phyloP scores from a whole-genome alignment of 2,329 filamentous ascomycete species.

The Monilinia vaccinii-corymbosi region DNA sequence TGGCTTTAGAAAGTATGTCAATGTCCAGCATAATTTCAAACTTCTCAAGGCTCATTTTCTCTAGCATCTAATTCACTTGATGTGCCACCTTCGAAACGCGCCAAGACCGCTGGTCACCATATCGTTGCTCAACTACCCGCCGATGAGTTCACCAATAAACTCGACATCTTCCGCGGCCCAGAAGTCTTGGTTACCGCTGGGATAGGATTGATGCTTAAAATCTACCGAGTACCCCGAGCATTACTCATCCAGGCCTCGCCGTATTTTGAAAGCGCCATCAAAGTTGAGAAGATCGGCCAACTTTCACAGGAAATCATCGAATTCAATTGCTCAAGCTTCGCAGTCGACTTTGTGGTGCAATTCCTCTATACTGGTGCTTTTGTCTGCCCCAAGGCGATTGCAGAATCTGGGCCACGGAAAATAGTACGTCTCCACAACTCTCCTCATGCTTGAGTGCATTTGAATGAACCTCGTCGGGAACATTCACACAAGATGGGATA shows the following conservation, averaged over 20 bases:
- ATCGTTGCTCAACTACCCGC: background rate
- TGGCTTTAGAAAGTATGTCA: background rate
- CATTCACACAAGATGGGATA: background rate
- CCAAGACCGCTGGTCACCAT: background rate
- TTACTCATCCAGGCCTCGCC: constrained; percentile 11
- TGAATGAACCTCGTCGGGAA: no score
- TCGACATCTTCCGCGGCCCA: constrained; percentile 2
- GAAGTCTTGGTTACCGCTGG: constrained; percentile 3
- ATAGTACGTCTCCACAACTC: background rate
- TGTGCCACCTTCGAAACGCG: background rate
- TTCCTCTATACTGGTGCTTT: constrained; percentile 12
- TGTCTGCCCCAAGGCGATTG: background rate
- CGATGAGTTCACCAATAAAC: background rate
- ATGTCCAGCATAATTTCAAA: background rate
- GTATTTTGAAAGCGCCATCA: constrained; percentile 10
- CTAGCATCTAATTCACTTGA: background rate
- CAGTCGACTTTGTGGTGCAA: constrained; percentile 10
- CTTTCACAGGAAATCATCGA: constrained; percentile 1
- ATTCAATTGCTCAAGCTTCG: background rate
- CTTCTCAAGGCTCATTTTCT: background rate
- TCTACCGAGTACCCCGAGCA: constrained; percentile 2
- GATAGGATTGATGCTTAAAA: background rate
- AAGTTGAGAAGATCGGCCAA: background rate
- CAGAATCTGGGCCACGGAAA: background rate
- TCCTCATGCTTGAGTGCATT: constrained; percentile 20